Base-by-base conservation (phyloP, 805 yeast genomes). In the Candida maltosa region DNA sequence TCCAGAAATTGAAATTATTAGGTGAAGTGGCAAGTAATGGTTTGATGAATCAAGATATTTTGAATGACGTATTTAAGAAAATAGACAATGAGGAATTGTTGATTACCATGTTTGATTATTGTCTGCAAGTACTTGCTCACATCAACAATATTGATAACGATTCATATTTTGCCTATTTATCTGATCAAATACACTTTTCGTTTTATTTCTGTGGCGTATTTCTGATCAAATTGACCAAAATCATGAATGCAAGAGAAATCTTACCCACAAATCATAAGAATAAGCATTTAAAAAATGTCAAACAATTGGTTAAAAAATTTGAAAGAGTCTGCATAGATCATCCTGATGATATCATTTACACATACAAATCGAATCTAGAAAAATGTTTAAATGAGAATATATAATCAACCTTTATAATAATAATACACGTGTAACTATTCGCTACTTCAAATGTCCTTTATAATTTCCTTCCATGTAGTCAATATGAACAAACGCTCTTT, bases 401-500 rank as follows among this genome's bases (percentile, higher is more conserved):
- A 63, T 76, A 4, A 53, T 77, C 2, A 63, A 58, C 29, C 62
- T 70, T 16, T 54, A 72, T 34, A 45, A 62, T 29, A 50, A 49
- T 16, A 64, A 70, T 16, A 68, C 10, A n/a, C n/a, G n/a, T n/a
- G 12, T 22, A 12, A 12, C 25, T 11, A 12, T 22, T 21, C 7
- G 20, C 41, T 35, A 62, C 22, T 51, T 56, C 39, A 66, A 51
- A 40, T 66, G 72, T 4, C 72, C 72, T 41, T 59, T 59, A 49
- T 47, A 66, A 38, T 66, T 66, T 10, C 70, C 70, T 38, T 58
- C 65, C 70, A 65, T 64, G 38, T 78, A 79, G 47, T 85, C 94
- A 21, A 84, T 69, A 52, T 85, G 94, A 12, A 85, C 93, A 65
- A 80, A 85, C 2, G 89, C 87, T 34, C 94, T 65, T 51, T 85